A percentile compares a stretch with the other conserved stretches of the same genome.
These are phyloP conservation scores for Cucumis sativus DNA, from an alignment of 306 rosid species.

Conservation along the genomic window Cucumber_9930_V3 NC_026660.2:6951001-6951500, in stretches of 20 bases:
- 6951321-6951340: background rate
- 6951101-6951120: constrained; percentile 99
- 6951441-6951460: background rate
- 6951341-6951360: background rate
- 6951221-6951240: background rate
- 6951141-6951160: constrained; percentile 93
- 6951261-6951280: background rate
- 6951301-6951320: background rate
- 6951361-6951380: background rate
- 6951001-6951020: background rate
- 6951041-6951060: constrained; percentile 18
- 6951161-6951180: constrained; percentile 95
- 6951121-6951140: constrained; percentile 76
- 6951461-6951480: background rate
- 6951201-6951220: background rate
- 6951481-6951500: background rate
- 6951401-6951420: background rate
- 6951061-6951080: constrained; percentile 54
- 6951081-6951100: constrained; percentile 65
- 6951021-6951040: background rate
- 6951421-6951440: background rate
- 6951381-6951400: background rate
- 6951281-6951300: background rate
- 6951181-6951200: constrained; percentile 65
- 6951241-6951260: background rate